These are phyloP conservation scores for Moricandia moricandioides DNA, from an alignment of 345 rosid species.

Conservation along the genomic window DNA sequence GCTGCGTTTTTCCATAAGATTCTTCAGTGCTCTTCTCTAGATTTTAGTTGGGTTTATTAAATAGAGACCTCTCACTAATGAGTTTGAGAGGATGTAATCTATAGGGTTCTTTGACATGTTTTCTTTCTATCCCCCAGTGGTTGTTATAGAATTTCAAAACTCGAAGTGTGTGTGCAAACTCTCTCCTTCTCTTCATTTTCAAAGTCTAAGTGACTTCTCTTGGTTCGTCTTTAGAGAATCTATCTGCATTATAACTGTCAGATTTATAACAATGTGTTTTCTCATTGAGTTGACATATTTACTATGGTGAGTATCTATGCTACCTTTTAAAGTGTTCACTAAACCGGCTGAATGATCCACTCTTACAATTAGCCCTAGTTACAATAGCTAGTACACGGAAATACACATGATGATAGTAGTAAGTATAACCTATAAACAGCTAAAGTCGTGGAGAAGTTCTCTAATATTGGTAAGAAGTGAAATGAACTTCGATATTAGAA, in stretches of 20 bases:
- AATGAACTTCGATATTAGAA: background rate
- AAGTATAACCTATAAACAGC: background rate
- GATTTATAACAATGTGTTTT: background rate
- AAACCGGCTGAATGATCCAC: background rate
- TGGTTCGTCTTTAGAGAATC: background rate
- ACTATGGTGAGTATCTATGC: background rate
- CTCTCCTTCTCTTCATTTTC: slow-evolving; percentile 8
- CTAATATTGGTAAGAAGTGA: background rate
- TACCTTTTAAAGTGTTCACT: background rate
- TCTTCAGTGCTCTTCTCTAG: background rate
- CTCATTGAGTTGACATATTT: background rate
- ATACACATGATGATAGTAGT: background rate
- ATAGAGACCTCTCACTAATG: slow-evolving; percentile 20
- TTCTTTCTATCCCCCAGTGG: slow-evolving; percentile 5
- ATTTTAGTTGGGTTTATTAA: background rate
- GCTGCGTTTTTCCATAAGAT: background rate
- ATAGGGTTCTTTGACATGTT: slow-evolving; percentile 21
- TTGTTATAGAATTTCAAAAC: slow-evolving; percentile 13
- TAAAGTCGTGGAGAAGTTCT: background rate
- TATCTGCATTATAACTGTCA: background rate
- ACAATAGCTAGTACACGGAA: background rate
- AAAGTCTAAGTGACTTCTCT: background rate
- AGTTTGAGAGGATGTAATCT: slow-evolving; percentile 26
- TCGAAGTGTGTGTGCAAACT: slow-evolving; percentile 9
- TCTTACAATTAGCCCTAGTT: background rate